phyloP scores from a whole-genome alignment of 768 basidiomycete genomes.

The Boletus vermiculosoides region DNA sequence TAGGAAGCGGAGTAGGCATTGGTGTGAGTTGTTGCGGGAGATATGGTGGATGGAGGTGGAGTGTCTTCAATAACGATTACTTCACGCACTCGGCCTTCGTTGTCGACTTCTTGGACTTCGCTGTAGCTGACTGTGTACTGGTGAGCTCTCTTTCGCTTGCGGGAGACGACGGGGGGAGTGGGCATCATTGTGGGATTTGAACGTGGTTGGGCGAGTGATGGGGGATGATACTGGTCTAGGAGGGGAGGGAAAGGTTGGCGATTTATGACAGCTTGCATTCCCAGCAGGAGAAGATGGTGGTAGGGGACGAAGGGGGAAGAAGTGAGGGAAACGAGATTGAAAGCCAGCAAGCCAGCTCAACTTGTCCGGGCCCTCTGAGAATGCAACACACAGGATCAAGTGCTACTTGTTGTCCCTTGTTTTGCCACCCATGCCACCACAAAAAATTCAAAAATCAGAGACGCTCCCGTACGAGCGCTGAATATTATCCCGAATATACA shows the following conservation, averaged over 20 bases:
- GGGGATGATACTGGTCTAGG: conserved; percentile 65
- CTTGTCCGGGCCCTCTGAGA: conserved; percentile 32
- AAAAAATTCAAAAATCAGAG: not conserved
- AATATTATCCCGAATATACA: not conserved
- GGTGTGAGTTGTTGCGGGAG: conserved; percentile 69
- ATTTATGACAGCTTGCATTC: conserved; percentile 70
- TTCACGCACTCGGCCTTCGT: conserved; percentile 71
- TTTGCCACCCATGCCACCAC: conserved; percentile 14
- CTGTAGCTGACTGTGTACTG: conserved; percentile 84
- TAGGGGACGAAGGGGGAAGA: conserved; percentile 15
- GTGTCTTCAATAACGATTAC: conserved; percentile 94
- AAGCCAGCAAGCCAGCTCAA: conserved; percentile 38
- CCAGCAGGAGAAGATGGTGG: conserved; percentile 55
- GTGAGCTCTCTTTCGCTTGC: conserved; percentile 81
- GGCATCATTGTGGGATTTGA: conserved; percentile 61
- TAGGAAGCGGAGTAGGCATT: conserved; percentile 75
- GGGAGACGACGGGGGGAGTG: conserved; percentile 67
- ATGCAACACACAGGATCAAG: conserved; percentile 34
- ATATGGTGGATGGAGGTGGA: conserved; percentile 73
- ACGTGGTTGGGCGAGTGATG: conserved; percentile 46
- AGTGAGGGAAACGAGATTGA: conserved; percentile 29
- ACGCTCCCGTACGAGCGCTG: not conserved
- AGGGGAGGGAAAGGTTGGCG: conserved; percentile 62
- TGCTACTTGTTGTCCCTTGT: conserved; percentile 30
- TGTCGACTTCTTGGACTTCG: conserved; percentile 85